These are phyloP conservation scores for Biancaea sappan DNA, from an alignment of 306 rosid genomes.

Conservation along the genomic window DNA sequence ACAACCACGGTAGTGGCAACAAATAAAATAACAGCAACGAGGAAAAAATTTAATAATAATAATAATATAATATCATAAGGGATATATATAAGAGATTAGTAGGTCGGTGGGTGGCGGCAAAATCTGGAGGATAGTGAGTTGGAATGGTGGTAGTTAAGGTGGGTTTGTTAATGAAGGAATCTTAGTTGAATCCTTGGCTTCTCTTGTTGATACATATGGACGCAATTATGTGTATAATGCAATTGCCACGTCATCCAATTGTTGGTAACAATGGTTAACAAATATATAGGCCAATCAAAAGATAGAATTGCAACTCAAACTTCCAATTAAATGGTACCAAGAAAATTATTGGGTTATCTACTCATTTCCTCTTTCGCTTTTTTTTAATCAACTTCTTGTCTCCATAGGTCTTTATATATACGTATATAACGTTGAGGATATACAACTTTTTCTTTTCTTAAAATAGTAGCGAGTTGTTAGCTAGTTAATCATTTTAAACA, in stretches of 20 bases:
- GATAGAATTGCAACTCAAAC: constrained; percentile 4
- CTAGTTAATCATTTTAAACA: too few species aligned
- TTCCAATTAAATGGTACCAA: constrained; percentile 4
- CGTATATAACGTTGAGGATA: background rate
- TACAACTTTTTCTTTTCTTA: background rate
- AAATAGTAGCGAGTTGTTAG: background rate
- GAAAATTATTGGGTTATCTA: constrained; percentile 1
- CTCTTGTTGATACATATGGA: background rate
- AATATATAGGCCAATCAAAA: constrained; percentile 5
- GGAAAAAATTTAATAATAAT: background rate
- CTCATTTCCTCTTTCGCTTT: background rate
- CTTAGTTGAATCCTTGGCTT: constrained; percentile 3
- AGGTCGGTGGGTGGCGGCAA: constrained; percentile 11
- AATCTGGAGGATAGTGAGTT: constrained; percentile 3
- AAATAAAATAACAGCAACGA: background rate
- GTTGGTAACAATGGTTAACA: background rate
- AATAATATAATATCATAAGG: too few species aligned
- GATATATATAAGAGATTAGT: background rate
- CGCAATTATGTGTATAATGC: background rate
- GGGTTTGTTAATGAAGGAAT: constrained; percentile 2
- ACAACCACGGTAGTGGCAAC: background rate
- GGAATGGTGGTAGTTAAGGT: background rate
- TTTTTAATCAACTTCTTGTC: background rate
- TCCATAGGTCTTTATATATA: too few species aligned
- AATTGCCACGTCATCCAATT: background rate